phyloP scores from a whole-genome alignment of 2,329 filamentous ascomycete genomes.

The Exophiala viscosa region DNA sequence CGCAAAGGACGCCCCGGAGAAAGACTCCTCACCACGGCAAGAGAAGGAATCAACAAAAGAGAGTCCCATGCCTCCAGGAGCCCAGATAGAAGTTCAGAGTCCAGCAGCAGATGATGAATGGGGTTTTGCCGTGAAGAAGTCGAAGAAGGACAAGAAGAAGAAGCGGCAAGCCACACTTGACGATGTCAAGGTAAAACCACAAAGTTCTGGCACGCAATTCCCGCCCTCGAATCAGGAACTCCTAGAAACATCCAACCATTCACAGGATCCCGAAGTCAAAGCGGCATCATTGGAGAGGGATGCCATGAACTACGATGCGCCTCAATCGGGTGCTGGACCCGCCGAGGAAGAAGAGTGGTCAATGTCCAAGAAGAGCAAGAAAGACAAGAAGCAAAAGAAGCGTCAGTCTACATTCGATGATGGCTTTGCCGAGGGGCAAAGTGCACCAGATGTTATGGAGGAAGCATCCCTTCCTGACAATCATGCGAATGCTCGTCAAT shows the following conservation, averaged over 20 bases:
- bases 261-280: not conserved
- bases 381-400: slow-evolving; percentile 26
- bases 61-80: not conserved
- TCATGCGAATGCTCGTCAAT: not conserved
- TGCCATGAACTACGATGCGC: too few species aligned
- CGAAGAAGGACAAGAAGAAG: slow-evolving; percentile 34
- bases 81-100: not conserved
- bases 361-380: slow-evolving; percentile 19
- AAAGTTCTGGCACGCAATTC: not conserved
- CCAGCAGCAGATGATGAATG: not conserved
- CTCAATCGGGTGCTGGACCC: too few species aligned
- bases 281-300: too few species aligned
- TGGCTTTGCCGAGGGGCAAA: not conserved
- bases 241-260: not conserved
- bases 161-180: slow-evolving; percentile 8
- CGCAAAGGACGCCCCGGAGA: too few species aligned
- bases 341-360: not conserved
- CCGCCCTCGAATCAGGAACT: not conserved
- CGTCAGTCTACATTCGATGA: slow-evolving; percentile 12
- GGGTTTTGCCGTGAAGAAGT: slow-evolving; percentile 31
- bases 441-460: not conserved
- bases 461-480: too few species aligned
- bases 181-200: not conserved
- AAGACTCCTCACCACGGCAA: too few species aligned
- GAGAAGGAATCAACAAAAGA: not conserved